A percentile compares a stretch with the other conserved stretches of the same genome.
Evolutionary conservation across 129 eudicot genomes (phyloP).

Genomic region (Escallonia herrerae): DNA sequence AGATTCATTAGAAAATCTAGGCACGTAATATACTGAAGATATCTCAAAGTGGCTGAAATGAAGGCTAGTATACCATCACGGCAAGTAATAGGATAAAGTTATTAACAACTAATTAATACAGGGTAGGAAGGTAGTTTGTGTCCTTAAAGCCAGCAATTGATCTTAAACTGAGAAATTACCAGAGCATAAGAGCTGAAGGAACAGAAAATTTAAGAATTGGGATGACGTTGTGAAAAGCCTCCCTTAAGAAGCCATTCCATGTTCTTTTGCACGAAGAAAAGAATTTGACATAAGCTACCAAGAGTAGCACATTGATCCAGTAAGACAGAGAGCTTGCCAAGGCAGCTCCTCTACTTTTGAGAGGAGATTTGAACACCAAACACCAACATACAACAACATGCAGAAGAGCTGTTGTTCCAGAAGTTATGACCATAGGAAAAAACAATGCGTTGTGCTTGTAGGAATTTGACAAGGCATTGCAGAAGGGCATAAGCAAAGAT

Average conservation of each 20-base stretch:
- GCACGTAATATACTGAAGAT: too few species aligned
- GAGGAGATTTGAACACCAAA: slow-evolving; percentile 41
- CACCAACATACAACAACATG: slow-evolving; percentile 58
- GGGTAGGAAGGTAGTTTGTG: too few species aligned
- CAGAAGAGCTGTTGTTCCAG: slow-evolving; percentile 24
- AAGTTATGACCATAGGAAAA: slow-evolving; percentile 55
- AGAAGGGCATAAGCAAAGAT: slow-evolving; percentile 53
- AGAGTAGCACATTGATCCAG: slow-evolving; percentile 66
- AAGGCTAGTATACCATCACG: too few species aligned
- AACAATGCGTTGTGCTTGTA: slow-evolving; percentile 75
- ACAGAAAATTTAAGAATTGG: slow-evolving; percentile 51
- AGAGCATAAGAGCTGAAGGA: slow-evolving; percentile 60
- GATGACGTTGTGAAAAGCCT: slow-evolving; percentile 51
- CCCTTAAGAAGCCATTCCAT: slow-evolving; percentile 59
- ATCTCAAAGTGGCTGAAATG: too few species aligned
- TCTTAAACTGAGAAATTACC: slow-evolving; percentile 23
- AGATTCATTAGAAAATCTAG: too few species aligned
- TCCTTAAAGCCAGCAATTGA: too few species aligned
- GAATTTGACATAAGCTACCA: slow-evolving; percentile 29
- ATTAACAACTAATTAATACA: too few species aligned
- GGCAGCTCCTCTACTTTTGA: slow-evolving; percentile 60
- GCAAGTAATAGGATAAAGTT: too few species aligned
- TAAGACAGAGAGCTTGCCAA: slow-evolving; percentile 48
- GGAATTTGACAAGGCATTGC: slow-evolving; percentile 43
- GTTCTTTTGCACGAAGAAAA: slow-evolving; percentile 53